Percentiles rank a stretch among this genome's conserved stretches.
phyloP scores from a whole-genome alignment of 371 early-diverging fungal genomes.

The Mucor ambiguus region DNA sequence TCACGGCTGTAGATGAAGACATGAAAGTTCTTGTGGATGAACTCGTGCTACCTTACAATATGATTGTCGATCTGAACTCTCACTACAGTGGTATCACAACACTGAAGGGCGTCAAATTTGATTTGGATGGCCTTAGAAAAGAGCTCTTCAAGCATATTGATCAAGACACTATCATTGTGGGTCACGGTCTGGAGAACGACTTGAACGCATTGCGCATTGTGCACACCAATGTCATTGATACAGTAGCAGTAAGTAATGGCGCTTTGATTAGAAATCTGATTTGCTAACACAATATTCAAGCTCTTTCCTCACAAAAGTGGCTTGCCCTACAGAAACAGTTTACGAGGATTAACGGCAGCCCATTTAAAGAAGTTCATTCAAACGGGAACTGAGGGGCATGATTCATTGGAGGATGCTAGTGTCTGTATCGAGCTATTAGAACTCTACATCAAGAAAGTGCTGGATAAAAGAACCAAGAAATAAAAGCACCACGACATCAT shows the following conservation, averaged over 20 bases:
- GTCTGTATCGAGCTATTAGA: constrained; percentile 53
- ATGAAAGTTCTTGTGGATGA: constrained; percentile 55
- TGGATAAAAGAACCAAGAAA: not conserved
- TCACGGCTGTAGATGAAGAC: constrained; percentile 53
- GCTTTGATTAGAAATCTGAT: not conserved
- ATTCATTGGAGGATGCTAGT: constrained; percentile 61
- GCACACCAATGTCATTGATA: constrained; percentile 47
- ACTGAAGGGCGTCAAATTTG: constrained; percentile 45
- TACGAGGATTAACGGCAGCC: constrained; percentile 34
- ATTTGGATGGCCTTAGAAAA: constrained; percentile 42
- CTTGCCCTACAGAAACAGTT: constrained; percentile 45
- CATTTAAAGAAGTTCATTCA: constrained; percentile 53
- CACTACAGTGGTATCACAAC: constrained; percentile 62
- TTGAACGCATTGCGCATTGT: constrained; percentile 50
- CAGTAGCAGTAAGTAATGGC: constrained; percentile 39
- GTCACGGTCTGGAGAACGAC: constrained; percentile 59
- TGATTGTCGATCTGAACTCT: constrained; percentile 58
- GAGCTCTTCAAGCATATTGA: constrained; percentile 47
- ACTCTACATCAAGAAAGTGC: constrained; percentile 13
- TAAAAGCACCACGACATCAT: not conserved
- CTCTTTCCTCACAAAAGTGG: constrained; percentile 51
- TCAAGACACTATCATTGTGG: constrained; percentile 42
- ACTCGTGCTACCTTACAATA: constrained; percentile 51
- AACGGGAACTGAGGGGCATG: constrained; percentile 57
- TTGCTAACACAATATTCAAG: constrained; percentile 9